phyloP scores from a whole-genome alignment of 192 early-diverging fungal genomes.

The Backusella psychrophila region DNA sequence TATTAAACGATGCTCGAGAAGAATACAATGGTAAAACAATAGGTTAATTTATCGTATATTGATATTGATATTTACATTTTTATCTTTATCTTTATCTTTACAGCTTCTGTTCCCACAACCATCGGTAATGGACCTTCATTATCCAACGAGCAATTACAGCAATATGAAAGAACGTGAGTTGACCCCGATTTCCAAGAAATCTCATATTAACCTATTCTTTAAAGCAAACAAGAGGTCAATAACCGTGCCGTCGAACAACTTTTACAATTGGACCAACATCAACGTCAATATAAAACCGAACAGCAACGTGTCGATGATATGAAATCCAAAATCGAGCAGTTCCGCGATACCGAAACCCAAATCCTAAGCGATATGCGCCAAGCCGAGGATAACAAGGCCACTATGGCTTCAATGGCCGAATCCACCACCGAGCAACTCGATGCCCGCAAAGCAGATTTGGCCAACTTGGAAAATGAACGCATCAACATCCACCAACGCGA shows the following conservation, averaged over 20 bases:
- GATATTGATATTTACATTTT: too few species aligned
- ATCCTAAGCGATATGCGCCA: conserved; percentile 48
- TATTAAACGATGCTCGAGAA: not conserved
- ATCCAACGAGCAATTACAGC: conserved; percentile 23
- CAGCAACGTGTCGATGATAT: conserved; percentile 60
- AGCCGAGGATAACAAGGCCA: conserved; percentile 32
- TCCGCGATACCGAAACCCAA: conserved; percentile 44
- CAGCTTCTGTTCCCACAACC: conserved; percentile 4
- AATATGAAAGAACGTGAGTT: conserved; percentile 34
- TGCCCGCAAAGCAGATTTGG: conserved; percentile 48
- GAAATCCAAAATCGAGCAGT: conserved; percentile 50
- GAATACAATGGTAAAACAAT: conserved; percentile 15
- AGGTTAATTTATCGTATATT: too few species aligned
- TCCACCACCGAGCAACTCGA: conserved; percentile 12
- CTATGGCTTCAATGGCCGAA: not conserved
- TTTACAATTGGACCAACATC: conserved; percentile 64
- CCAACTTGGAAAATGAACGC: conserved; percentile 62
- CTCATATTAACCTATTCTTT: not conserved
- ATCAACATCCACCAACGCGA: conserved; percentile 48
- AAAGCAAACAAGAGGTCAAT: conserved; percentile 73
- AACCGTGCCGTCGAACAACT: conserved; percentile 64
- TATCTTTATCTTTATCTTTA: not conserved
- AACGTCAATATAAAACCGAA: conserved; percentile 62
- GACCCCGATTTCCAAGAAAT: not conserved
- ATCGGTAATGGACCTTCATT: conserved; percentile 22